Conservation (phyloP, 208 protist genomes). For the Leishmania major region DNA sequence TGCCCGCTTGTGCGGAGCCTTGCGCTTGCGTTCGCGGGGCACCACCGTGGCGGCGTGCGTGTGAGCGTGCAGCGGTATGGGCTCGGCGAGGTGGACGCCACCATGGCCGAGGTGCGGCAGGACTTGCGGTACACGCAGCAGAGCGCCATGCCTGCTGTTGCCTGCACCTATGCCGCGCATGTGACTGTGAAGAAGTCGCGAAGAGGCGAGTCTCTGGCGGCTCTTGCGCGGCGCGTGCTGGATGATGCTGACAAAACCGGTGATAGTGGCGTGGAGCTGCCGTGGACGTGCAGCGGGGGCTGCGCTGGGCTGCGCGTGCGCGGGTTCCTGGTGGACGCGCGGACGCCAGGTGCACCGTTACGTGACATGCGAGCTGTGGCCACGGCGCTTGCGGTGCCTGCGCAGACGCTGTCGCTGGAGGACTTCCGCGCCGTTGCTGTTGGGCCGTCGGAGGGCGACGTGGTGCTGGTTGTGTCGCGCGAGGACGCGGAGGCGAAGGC, state of each 20-base stretch:
- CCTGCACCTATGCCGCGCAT: slow-evolving; percentile 12
- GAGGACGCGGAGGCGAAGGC: slow-evolving; percentile 35
- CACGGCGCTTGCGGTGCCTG: slow-evolving; percentile 36
- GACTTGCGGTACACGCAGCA: slow-evolving; percentile 20
- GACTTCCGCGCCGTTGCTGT: slow-evolving; percentile 46
- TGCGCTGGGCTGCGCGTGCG: no score
- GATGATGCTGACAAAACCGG: neutral
- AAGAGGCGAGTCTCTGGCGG: slow-evolving; percentile 3
- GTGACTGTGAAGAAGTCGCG: slow-evolving; percentile 1
- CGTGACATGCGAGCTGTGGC: neutral
- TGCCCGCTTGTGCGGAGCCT: no score
- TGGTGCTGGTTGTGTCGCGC: slow-evolving; percentile 37
- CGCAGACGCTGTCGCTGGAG: slow-evolving; percentile 61
- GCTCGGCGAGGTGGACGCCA: slow-evolving; percentile 19
- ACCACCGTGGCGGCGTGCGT: no score
- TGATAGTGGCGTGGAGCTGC: no score
- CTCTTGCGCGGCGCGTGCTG: slow-evolving; percentile 5
- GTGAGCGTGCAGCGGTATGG: no score
- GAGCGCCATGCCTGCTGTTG: no score
- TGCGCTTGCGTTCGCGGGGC: no score
- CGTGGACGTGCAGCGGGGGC: no score
- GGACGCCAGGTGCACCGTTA: slow-evolving; percentile 9
- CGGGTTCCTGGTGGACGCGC: no score
- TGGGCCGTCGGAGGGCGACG: slow-evolving; percentile 19
- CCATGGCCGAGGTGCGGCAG: slow-evolving; percentile 19